Base-by-base conservation (phyloP, 495 filamentous ascomycete genomes). In the Penicillium flavigenum region DNA sequence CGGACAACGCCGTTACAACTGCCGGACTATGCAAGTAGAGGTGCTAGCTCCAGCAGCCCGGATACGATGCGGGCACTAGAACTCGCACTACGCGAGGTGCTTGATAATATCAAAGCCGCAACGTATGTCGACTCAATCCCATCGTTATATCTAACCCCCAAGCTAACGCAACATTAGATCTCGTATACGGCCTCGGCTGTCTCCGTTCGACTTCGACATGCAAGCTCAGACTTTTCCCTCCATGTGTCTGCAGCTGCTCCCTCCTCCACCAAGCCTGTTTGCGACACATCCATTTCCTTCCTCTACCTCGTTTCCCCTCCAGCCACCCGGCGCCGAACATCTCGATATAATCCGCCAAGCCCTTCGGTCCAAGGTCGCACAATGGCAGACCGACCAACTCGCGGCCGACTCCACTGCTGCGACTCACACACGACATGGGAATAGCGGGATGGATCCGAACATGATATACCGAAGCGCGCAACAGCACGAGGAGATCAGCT, bases 151-250 rank as follows among this genome's bases (percentile, higher is more conserved):
- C 22, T 17, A 22, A 19, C 32, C 31, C 12, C 26, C 16, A 36
- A 49, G 48, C 51, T 61, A 2, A 62, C 31, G 2, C 24, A 59
- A 26, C 22, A 17, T 12, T 24, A 41, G 36, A 47, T 55, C 31
- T 27, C 69, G 69, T 42, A 64, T 64, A 32, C 70, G 68, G 26
- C 71, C 72, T 72, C 80, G 66, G 61, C 68, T 68, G 54, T 81
- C 69, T 27, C 87, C 88, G 0, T 96, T 96, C 68, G 85, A 91
- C 59, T 92, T 96, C 72, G 88, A 96, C 56, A 85, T 91, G 31
- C 85, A 89, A 56, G 72, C 85, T 24, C 82, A 94, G 58, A 88
- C 87, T 26, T 96, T 95, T 61, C 91, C 91, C 7, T 86, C 87
- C 19, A 81, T 96, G 20, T 88, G 86, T 39, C 81, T 96, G 7